Percentiles rank a stretch among this genome's conserved stretches.
Conservation (phyloP, 805 yeast genomes). For the Naumovozyma baii region DNA sequence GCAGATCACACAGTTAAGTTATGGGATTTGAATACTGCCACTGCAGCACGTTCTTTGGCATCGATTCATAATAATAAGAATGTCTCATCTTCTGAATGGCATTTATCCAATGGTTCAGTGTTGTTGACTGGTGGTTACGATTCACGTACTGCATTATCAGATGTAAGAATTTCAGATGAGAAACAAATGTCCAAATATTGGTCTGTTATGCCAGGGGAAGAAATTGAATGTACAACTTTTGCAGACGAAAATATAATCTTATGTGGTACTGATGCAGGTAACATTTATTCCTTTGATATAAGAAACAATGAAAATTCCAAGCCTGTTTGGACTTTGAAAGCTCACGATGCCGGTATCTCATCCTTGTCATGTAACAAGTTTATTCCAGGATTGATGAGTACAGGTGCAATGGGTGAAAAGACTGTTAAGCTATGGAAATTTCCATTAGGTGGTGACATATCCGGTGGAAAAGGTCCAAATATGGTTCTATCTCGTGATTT, state of each 20-base stretch:
- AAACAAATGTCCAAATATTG: slow-evolving; percentile 52
- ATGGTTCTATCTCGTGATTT: slow-evolving; percentile 87
- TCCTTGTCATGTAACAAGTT: slow-evolving; percentile 59
- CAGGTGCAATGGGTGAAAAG: slow-evolving; percentile 90
- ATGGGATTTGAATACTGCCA: slow-evolving; percentile 78
- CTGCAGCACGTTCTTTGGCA: slow-evolving; percentile 66
- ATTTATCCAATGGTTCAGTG: slow-evolving; percentile 52
- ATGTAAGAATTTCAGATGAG: slow-evolving; percentile 67
- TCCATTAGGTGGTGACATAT: slow-evolving; percentile 30
- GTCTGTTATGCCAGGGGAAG: slow-evolving; percentile 59
- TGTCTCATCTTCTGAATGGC: slow-evolving; percentile 87
- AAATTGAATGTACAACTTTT: slow-evolving; percentile 78
- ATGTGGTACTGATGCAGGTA: slow-evolving; percentile 89
- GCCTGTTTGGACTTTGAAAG: slow-evolving; percentile 92
- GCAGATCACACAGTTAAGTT: slow-evolving; percentile 91
- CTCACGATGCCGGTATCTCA: slow-evolving; percentile 91
- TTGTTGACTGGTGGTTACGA: slow-evolving; percentile 92
- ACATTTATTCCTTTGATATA: slow-evolving; percentile 80
- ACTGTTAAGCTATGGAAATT: slow-evolving; percentile 81
- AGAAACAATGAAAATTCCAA: slow-evolving; percentile 45
- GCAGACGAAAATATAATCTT: slow-evolving; percentile 48
- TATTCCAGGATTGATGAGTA: slow-evolving; percentile 64
- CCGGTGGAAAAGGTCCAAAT: slow-evolving; percentile 45
- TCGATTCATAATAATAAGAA: slow-evolving; percentile 64
- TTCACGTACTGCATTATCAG: slow-evolving; percentile 68